Conservation (phyloP, 495 filamentous ascomycete species). For the Aspergillus steynii region DNA sequence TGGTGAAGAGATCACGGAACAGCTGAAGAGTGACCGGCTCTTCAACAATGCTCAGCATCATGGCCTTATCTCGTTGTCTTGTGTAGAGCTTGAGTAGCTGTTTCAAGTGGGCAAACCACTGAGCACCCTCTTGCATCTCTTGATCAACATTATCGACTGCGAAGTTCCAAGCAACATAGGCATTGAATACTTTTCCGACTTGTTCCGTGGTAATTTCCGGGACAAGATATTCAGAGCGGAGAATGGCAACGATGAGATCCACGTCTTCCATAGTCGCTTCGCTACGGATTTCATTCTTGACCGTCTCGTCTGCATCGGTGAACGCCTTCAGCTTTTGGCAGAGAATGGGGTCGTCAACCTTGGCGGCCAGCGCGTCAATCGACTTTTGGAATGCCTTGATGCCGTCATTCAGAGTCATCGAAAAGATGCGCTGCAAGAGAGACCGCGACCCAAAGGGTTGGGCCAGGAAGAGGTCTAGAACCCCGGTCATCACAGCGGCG, state of each 20-base stretch:
- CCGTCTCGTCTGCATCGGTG: slow-evolving; percentile 66
- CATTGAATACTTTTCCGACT: slow-evolving; percentile 82
- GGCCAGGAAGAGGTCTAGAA: slow-evolving; percentile 92
- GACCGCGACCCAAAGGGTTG: slow-evolving; percentile 90
- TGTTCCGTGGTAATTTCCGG: slow-evolving; percentile 71
- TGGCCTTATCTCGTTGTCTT: slow-evolving; percentile 88
- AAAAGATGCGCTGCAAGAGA: slow-evolving; percentile 89
- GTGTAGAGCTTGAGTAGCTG: slow-evolving; percentile 92
- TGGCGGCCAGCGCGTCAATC: slow-evolving; percentile 71
- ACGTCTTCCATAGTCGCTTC: slow-evolving; percentile 70
- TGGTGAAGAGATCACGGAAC: slow-evolving; percentile 94
- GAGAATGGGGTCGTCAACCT: slow-evolving; percentile 78
- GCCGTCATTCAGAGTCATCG: slow-evolving; percentile 86
- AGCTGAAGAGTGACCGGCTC: slow-evolving; percentile 91
- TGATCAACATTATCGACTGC: slow-evolving; percentile 89
- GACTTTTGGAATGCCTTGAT: slow-evolving; percentile 80
- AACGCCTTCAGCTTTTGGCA: slow-evolving; percentile 80
- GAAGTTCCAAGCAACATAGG: slow-evolving; percentile 95
- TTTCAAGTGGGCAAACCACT: slow-evolving; percentile 91
- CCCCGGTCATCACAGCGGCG: slow-evolving; percentile 88
- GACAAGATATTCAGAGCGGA: slow-evolving; percentile 70
- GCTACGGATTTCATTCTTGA: slow-evolving; percentile 70
- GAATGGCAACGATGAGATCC: slow-evolving; percentile 81
- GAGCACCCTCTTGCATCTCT: slow-evolving; percentile 82
- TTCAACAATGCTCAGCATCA: slow-evolving; percentile 96